Base-by-base conservation (phyloP, 768 basidiomycete genomes). In the Russula sp. region DNA sequence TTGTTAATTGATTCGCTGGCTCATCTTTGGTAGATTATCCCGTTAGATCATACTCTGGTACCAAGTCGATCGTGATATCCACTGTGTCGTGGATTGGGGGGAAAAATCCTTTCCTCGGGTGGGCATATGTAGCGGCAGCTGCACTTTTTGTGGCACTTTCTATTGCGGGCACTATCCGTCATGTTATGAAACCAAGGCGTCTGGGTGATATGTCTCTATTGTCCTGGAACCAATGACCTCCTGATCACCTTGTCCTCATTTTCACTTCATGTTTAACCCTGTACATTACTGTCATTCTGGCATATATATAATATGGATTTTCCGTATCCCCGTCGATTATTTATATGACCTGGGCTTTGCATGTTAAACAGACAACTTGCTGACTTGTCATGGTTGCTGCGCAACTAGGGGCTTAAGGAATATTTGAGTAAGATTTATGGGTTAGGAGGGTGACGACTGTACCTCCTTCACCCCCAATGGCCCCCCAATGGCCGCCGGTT, bases 41-140 rank as follows among this genome's bases (percentile, higher is more conserved):
- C 6, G 96, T 98, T 55, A 79, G 83, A 53, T 82, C 87, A 10
- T 99, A 91, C 79, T 86, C 87, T 58, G 97, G 97, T 49, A 98
- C 96, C 11, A 99, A 99, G 76, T 94, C 94, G 0, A 82, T 99
- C 64, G 95, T 99, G 36, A 90, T 99, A 67, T 94, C 94, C 50
- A 98, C 96, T 3, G 94, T 97, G 16, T 93, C 95, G 1, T 98
- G 96, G 95, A 93, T 97, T 73, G 97, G 97, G 13, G 97, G 97
- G 46, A 95, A 96, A 78, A 98, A 99, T 71, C 87, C 94, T 1
- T 99, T 99, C 86, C 81, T 99, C 22, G 97, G 97, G 9, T 98
- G 95, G 94, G 92, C 94, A 2, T 99, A 99, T 72, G 88, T 99
- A 51, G 95, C 88, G 18, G 85, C 94, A 1, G 86, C 95, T 2